A percentile compares a stretch with the other conserved stretches of the same genome.
Evolutionary conservation across 2,329 filamentous ascomycete genomes (phyloP).

Genomic region (Fonsecaea erecta): DNA sequence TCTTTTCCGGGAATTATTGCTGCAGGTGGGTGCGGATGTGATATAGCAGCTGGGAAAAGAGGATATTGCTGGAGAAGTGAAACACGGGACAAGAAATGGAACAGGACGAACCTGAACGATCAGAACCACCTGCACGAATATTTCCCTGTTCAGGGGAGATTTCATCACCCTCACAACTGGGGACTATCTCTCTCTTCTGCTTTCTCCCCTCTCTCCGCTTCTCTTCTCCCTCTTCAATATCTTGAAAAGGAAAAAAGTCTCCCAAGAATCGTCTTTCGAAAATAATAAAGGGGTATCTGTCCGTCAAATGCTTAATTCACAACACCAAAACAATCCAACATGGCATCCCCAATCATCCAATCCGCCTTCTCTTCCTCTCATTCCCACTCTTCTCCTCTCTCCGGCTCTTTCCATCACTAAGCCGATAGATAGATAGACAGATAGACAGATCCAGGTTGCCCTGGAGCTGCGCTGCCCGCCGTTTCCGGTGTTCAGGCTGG

Average conservation of each 20-base stretch:
- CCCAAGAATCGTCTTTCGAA: not conserved
- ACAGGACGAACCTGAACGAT: too few relatives aligned
- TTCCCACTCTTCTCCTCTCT: too few relatives aligned
- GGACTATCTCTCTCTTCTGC: not conserved
- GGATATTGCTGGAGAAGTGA: too few relatives aligned
- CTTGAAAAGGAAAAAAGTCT: too few relatives aligned
- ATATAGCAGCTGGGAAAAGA: too few relatives aligned
- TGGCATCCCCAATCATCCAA: too few relatives aligned
- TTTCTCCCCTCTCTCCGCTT: not conserved
- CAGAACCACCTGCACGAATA: not conserved
- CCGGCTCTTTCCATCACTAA: not conserved
- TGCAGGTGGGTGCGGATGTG: too few relatives aligned
- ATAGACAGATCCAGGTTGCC: not conserved
- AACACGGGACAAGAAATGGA: too few relatives aligned
- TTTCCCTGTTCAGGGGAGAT: not conserved
- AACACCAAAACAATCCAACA: not conserved
- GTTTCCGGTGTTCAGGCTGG: too few relatives aligned
- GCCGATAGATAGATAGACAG: not conserved
- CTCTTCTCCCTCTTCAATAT: not conserved
- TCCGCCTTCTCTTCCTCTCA: not conserved
- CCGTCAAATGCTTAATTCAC: not conserved
- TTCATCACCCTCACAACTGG: not conserved
- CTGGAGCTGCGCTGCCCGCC: too few relatives aligned
- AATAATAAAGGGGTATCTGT: slow-evolving; percentile 14
- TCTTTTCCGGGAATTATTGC: too few relatives aligned